Evolutionary conservation across 495 filamentous ascomycete species (phyloP).

Genomic region (Penicillium crystallinum): DNA sequence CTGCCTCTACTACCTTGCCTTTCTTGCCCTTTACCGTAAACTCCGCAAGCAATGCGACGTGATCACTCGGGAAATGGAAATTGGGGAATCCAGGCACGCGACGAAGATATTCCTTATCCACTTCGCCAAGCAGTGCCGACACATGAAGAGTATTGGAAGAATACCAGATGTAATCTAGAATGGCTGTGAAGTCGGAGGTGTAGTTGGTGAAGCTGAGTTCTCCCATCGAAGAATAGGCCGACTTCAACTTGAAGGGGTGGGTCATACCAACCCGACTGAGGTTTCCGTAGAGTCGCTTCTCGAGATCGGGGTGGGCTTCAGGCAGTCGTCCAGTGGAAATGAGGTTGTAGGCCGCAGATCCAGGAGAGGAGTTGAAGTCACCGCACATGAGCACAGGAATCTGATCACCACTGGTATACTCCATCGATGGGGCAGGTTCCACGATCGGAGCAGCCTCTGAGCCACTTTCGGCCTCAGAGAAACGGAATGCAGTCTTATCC

Average conservation of each 20-base stretch:
- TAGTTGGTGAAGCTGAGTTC: constrained; percentile 94
- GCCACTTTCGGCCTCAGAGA: constrained; percentile 54
- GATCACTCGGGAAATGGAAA: constrained; percentile 95
- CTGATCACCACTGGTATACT: constrained; percentile 77
- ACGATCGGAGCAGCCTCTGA: constrained; percentile 44
- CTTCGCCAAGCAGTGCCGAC: constrained; percentile 79
- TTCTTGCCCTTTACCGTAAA: constrained; percentile 90
- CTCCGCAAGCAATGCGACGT: constrained; percentile 87
- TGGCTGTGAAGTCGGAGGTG: constrained; percentile 80
- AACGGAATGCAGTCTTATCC: constrained; percentile 71
- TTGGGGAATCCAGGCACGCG: constrained; percentile 94
- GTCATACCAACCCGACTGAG: constrained; percentile 87
- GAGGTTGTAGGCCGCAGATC: constrained; percentile 84
- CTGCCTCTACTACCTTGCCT: constrained; percentile 63
- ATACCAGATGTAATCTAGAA: constrained; percentile 97
- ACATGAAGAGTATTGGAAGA: constrained; percentile 86
- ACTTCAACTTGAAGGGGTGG: constrained; percentile 91
- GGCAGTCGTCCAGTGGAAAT: constrained; percentile 68
- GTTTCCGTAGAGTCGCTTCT: constrained; percentile 72
- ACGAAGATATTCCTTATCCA: constrained; percentile 85
- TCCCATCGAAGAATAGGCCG: constrained; percentile 71
- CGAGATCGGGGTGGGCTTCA: constrained; percentile 71
- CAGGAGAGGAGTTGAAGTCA: constrained; percentile 87
- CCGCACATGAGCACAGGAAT: constrained; percentile 90
- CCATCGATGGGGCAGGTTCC: constrained; percentile 60